These are phyloP conservation scores for Pyrenopolyporus hunteri DNA, from an alignment of 495 filamentous ascomycete genomes.

Conservation along the genomic window DNA sequence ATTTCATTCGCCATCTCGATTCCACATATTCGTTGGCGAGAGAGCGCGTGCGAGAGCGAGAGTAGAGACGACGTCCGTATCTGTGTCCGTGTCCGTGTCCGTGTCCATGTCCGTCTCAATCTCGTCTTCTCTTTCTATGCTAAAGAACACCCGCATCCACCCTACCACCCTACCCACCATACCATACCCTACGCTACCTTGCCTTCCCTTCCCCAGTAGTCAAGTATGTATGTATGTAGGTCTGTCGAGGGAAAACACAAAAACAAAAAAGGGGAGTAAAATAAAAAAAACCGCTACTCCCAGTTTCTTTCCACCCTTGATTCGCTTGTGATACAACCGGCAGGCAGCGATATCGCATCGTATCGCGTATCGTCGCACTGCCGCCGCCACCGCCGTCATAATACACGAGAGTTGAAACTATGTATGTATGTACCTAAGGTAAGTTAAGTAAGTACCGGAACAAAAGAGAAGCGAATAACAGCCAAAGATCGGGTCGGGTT, in stretches of 20 bases:
- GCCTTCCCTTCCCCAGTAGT: not conserved
- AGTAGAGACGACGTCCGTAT: not conserved
- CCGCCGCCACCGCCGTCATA: constrained; percentile 9
- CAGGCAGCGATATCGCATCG: not conserved
- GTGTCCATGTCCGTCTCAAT: too few relatives aligned
- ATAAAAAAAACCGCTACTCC: not conserved
- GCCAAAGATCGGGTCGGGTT: not conserved
- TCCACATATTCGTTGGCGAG: constrained; percentile 11
- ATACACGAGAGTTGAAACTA: too few relatives aligned
- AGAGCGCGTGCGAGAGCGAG: too few relatives aligned
- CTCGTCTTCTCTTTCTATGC: too few relatives aligned
- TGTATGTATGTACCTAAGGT: too few relatives aligned
- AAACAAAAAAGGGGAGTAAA: too few relatives aligned
- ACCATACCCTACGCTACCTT: not conserved
- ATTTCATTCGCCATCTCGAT: constrained; percentile 15
- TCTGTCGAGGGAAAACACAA: not conserved
- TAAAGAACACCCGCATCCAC: too few relatives aligned
- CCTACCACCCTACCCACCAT: too few relatives aligned
- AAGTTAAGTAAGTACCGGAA: constrained; percentile 14
- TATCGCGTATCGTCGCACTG: too few relatives aligned
- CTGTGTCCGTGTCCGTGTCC: not conserved
- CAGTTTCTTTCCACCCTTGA: not conserved
- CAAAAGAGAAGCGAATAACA: constrained; percentile 41
- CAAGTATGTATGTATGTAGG: not conserved
- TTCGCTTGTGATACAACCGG: constrained; percentile 11